Base-by-base conservation (phyloP, 495 filamentous ascomycete genomes). In the Talaromyces stipitatus region DNA sequence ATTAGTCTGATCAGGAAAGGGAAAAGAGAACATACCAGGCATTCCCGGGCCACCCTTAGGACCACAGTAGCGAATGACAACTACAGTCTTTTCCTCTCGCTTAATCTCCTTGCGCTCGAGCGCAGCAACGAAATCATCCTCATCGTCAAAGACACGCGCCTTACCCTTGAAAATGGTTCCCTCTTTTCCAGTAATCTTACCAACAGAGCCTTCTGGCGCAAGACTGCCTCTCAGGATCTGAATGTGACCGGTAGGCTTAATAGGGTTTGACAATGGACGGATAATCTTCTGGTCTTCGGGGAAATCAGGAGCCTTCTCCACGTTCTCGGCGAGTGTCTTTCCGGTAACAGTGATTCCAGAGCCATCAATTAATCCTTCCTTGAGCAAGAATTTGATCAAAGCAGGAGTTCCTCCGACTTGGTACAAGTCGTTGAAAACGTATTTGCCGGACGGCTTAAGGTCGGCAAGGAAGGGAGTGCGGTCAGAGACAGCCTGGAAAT, bases 111-210 rank as follows among this genome's bases (percentile, higher is more conserved):
- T 86, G 48, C 79, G 75, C 74, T 92, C 89, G 22, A 92, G 82
- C 7, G 89, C 86, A 38, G 71, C 74, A 60, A 92, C 84, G 73
- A 95, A 91, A 68, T 80, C 82, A 57, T 92, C 87, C 70, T 95
- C 90, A 59, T 79, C 79, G 69, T 98, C 86, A 73, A 90, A 98
- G 63, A 89, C 89, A 59, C 85, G 87, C 30, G 94, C 94, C 62
- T 84, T 91, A 55, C 94, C 94, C 16, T 79, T 86, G 75, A 98
- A 98, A 8, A 76, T 70, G n/a, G 86, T 80, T 20, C 94, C 94
- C 70, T 98, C 94, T 74, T 98, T 98, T 58, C 94, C 94, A 8
- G 94, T 98, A 72, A 98, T 98, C 78, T 98, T 98, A 59, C 92
- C 94, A 12, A 98, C 94, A 60, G 83, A 88, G 52, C 94, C 94